These are phyloP conservation scores for Neohortaea acidophila DNA, from an alignment of 495 filamentous ascomycete species.

Conservation along the genomic window DNA sequence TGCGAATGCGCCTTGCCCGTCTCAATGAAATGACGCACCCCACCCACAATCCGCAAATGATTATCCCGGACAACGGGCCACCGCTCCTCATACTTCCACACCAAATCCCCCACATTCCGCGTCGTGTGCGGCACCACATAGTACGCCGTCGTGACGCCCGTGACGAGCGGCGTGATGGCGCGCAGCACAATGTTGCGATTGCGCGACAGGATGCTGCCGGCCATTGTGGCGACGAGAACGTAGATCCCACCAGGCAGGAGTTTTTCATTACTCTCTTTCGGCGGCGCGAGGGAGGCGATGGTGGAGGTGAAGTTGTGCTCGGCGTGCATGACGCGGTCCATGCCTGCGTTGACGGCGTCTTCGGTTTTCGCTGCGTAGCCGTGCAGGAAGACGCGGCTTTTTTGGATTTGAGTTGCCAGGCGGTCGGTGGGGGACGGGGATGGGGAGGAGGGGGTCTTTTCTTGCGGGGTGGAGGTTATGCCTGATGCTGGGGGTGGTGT, in stretches of 20 bases:
- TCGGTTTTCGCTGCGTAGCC: slow-evolving; percentile 53
- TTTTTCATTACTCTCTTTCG: slow-evolving; percentile 63
- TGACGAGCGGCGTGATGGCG: slow-evolving; percentile 39
- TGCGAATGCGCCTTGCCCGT: slow-evolving; percentile 56
- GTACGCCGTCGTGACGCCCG: slow-evolving; percentile 26
- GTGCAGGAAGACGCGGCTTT: slow-evolving; percentile 69
- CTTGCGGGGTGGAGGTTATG: slow-evolving; percentile 14
- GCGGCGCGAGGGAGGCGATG: slow-evolving; percentile 69
- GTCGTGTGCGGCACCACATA: slow-evolving; percentile 32
- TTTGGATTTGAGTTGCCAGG: slow-evolving; percentile 67
- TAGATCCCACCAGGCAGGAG: slow-evolving; percentile 77
- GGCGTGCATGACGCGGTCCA: slow-evolving; percentile 58
- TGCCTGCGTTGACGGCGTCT: slow-evolving; percentile 57
- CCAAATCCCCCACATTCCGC: slow-evolving; percentile 65
- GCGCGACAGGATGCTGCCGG: slow-evolving; percentile 71
- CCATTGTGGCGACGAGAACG: slow-evolving; percentile 82
- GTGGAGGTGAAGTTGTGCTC: slow-evolving; percentile 78
- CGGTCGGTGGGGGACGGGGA: slow-evolving; percentile 67
- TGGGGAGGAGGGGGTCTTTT: slow-evolving; percentile 12
- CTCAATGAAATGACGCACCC: slow-evolving; percentile 50
- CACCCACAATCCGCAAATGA: slow-evolving; percentile 51
- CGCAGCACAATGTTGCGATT: slow-evolving; percentile 73
- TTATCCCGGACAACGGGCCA: slow-evolving; percentile 64
- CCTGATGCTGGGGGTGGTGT: slow-evolving; percentile 20
- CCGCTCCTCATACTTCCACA: slow-evolving; percentile 80